Conservation (phyloP, 2,329 filamentous ascomycete genomes). For the Cyphellophora attinorum region DNA sequence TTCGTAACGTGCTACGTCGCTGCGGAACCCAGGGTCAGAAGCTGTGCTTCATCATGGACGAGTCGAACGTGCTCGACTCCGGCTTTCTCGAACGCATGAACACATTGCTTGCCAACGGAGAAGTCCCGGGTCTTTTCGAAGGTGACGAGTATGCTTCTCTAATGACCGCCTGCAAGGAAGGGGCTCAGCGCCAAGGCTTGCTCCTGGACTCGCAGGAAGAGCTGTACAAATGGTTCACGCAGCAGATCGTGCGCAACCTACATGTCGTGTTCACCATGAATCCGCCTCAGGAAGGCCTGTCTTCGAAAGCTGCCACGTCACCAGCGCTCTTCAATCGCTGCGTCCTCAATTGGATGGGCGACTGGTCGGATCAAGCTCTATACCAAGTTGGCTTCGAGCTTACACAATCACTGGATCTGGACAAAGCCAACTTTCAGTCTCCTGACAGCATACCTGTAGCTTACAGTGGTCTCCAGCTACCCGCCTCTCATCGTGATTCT, state of each 20-base stretch:
- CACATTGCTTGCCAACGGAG: slow-evolving; percentile 94
- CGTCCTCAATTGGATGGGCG: slow-evolving; percentile 98
- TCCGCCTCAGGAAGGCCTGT: slow-evolving; percentile 86
- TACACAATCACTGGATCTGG: slow-evolving; percentile 91
- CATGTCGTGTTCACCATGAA: slow-evolving; percentile 99
- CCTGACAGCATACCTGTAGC: slow-evolving; percentile 90
- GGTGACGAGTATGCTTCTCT: slow-evolving; percentile 97
- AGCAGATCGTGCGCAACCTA: slow-evolving; percentile 97
- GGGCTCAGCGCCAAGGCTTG: slow-evolving; percentile 87
- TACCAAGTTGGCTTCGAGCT: slow-evolving; percentile 97
- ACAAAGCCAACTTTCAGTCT: slow-evolving; percentile 73
- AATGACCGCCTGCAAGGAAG: slow-evolving; percentile 99
- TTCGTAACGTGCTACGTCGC: slow-evolving; percentile 83
- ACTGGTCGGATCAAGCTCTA: slow-evolving; percentile 98
- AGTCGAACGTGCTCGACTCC: slow-evolving; percentile 95
- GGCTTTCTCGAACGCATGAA: slow-evolving; percentile 99
- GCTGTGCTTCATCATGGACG: slow-evolving; percentile 99
- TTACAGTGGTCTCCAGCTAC: slow-evolving; percentile 74
- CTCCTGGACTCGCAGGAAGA: slow-evolving; percentile 96
- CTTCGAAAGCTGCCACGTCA: slow-evolving; percentile 93
- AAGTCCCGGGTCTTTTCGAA: slow-evolving; percentile 96
- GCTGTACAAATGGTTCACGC: slow-evolving; percentile 99
- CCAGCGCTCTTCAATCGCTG: slow-evolving; percentile 98
- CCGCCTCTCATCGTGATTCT: slow-evolving; percentile 80
- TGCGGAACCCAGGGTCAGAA: slow-evolving; percentile 98